Base-by-base conservation (phyloP, 345 rosid species). In the Lumnitzera racemosa region DNA sequence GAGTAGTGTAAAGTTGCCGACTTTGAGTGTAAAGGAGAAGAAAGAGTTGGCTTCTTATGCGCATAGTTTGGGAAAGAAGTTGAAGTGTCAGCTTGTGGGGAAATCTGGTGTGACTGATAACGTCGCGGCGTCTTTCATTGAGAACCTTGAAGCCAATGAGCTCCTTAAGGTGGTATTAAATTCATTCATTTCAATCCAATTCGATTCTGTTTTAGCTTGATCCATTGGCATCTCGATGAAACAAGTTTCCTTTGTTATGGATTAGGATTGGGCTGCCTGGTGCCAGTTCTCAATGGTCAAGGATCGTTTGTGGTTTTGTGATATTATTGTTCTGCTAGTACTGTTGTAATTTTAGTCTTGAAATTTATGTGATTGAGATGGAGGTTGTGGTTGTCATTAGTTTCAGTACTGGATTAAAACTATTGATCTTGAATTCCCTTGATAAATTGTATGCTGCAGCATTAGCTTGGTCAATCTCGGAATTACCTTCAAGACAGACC, bases 31-130 rank as follows among this genome's bases (percentile, higher is more conserved):
- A 70, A 86, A 84, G 81, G 96, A 89, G 73, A 89, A 89, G 88
- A 89, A 89, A 70, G 95, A 89, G 62, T 68, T 89, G 51, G 89
- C 89, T 54, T 84, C 91, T 11, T 84, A 82, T 60, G 96, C 91
- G 1, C 83, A 86, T 64, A 74, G 90, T 25, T 63, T 89, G 62
- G 96, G 96, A 43, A 79, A 86, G 71, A 83, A 89, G 73, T 80
- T 86, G 58, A 89, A 84, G 84, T 74, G 68, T 59, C 96, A 89
- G 62, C 65, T 84, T 29, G 90, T 89, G 12, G 96, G 96, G 20
- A 89, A 89, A 74, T 86, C 90, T 49, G 96, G 96, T 23, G 87
- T 89, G 36, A 89, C 92, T 5, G 88, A 77, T 16, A 76, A 79
- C 29, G 85, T 89, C 5, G 79, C 74, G 2, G 61, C 76, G 62